Base-by-base conservation (phyloP, 805 yeast species). In the Cyberlindnera mrakii region DNA sequence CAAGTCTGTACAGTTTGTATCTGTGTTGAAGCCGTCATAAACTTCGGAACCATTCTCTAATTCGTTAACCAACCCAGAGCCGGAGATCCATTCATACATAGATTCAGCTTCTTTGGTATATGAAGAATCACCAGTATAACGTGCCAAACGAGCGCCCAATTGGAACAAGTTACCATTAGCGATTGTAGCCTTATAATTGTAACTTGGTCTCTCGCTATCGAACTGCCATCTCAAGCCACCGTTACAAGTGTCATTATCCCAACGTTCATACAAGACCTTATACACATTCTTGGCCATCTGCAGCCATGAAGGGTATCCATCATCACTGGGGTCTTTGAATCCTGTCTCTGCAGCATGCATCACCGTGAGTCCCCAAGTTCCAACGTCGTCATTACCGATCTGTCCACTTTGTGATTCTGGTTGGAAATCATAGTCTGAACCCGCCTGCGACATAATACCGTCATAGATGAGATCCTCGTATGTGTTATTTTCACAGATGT, bases 181-280 rank as follows among this genome's bases (percentile, higher is more conserved):
- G 51, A 80, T 75, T 18, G 82, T 66, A 57, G 80, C 80, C 53
- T 80, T 80, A 57, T 80, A 80, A 49, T 71, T 69, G 56, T 77
- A 80, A 35, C 86, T 85, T 15, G 76, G 65, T 52, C 74, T 75
- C 74, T 78, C 69, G 19, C 74, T 63, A 59, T 77, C 74, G 47
- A 78, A 80, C 61, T 79, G 87, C 87, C 86, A 81, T 66, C 85
- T 72, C 36, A 80, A 60, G 5, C 86, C 86, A 42, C 87, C 87
- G 20, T 68, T 70, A 56, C 86, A 80, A 42, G 67, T 59, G 2
- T 49, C 55, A 4, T 55, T 46, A 53, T 80, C 86, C 85, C 85
- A 80, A 51, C 85, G 68, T 3, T 70, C 59, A 47, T 70, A 66
- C 72, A 80, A 71, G 16, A 80, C 71, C 45, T 77, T 71, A 58